These are phyloP conservation scores for Penicillium psychrosexuale DNA, from an alignment of 2,329 filamentous ascomycete species.

Conservation along the genomic window DNA sequence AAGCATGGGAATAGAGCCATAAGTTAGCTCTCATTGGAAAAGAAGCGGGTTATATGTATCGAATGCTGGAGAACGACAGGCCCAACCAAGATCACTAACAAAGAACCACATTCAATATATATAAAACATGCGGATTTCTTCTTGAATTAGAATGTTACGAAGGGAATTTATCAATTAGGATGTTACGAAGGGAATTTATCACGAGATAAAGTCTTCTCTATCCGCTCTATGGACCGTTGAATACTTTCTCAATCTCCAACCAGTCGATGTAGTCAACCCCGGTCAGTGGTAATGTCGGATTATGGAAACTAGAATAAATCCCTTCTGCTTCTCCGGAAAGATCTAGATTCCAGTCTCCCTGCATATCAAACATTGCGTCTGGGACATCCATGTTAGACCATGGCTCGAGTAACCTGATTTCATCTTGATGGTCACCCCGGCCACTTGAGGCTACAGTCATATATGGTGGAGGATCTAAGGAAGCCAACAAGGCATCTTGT, in stretches of 20 bases:
- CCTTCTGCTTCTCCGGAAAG: conserved; percentile 19
- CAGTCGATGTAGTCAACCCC: conserved; percentile 23
- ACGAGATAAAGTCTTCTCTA: background rate
- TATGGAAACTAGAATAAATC: conserved; percentile 23
- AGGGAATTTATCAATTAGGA: background rate
- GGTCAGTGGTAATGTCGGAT: conserved; percentile 19
- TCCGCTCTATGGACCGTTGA: conserved; percentile 11
- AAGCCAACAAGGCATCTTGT: background rate
- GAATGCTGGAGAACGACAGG: background rate
- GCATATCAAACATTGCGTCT: conserved; percentile 14
- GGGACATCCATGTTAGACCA: conserved; percentile 7
- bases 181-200: background rate
- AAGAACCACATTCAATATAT: background rate
- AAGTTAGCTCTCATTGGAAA: background rate
- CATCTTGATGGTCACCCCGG: background rate
- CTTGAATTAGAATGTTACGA: too few relatives aligned
- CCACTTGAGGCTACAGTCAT: background rate
- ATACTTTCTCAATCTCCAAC: conserved; percentile 24
- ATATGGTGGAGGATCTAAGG: background rate
- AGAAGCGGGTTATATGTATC: background rate
- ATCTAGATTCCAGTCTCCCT: conserved; percentile 17
- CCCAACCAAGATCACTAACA: background rate
- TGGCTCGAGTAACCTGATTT: conserved; percentile 14
- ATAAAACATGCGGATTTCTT: too few relatives aligned
- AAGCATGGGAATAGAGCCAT: too few relatives aligned